These are phyloP conservation scores for Ascochyta koolunga DNA, from an alignment of 2,329 filamentous ascomycete species.

Conservation along the genomic window DNA sequence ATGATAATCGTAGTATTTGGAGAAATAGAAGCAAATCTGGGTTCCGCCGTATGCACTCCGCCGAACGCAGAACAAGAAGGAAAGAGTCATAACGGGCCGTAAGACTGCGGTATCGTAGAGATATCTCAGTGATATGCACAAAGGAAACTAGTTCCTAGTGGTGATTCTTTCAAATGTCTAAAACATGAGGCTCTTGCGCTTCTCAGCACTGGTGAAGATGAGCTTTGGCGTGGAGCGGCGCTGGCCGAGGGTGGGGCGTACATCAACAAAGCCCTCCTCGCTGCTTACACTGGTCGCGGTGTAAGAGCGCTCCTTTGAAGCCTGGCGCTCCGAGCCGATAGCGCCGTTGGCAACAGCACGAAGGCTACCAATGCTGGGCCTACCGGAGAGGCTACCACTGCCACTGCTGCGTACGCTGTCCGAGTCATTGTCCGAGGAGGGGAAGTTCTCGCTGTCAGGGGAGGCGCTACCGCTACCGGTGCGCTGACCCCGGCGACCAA, in stretches of 20 bases:
- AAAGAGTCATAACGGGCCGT: conserved; percentile 48
- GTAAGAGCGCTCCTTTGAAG: conserved; percentile 51
- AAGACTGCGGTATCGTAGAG: conserved; percentile 34
- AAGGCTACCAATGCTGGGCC: conserved; percentile 74
- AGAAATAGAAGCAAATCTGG: conserved; percentile 27
- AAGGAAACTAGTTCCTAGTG: conserved; percentile 27
- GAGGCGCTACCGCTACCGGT: conserved; percentile 79
- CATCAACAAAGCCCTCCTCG: conserved; percentile 63
- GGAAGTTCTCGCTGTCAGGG: conserved; percentile 84
- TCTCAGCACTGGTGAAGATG: conserved; percentile 86
- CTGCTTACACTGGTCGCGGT: conserved; percentile 70
- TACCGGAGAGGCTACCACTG: conserved; percentile 81
- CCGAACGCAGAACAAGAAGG: conserved; percentile 32
- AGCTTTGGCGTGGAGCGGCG: conserved; percentile 86
- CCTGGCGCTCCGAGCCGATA: conserved; percentile 85
- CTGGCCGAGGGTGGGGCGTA: conserved; percentile 60
- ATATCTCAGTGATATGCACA: conserved; percentile 47
- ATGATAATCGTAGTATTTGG: conserved; percentile 35
- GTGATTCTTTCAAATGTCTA: conserved; percentile 47
- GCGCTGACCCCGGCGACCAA: conserved; percentile 77
- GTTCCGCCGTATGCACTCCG: conserved; percentile 31
- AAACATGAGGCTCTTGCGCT: conserved; percentile 77
- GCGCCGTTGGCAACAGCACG: conserved; percentile 80
- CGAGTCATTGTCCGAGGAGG: conserved; percentile 70
- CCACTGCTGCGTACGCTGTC: conserved; percentile 63